phyloP scores from a whole-genome alignment of 75 land plant species.

The Gnetum montanum region DNA sequence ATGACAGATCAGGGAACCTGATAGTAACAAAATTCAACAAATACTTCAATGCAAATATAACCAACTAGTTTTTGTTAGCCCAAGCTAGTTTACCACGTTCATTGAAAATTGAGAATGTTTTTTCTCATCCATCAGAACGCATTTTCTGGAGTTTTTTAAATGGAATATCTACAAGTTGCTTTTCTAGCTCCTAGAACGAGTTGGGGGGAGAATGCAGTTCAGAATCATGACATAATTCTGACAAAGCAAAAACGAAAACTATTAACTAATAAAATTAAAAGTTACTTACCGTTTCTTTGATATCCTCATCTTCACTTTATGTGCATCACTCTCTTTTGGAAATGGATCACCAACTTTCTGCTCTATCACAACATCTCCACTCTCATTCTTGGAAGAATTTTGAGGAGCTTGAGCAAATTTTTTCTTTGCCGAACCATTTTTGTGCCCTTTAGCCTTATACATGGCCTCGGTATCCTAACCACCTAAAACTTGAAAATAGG shows the following conservation, averaged over 20 bases:
- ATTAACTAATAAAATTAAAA: too few relatives aligned
- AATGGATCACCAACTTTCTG: neutral
- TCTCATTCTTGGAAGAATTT: neutral
- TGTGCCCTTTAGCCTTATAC: too few relatives aligned
- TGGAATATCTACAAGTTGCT: constrained; percentile 28
- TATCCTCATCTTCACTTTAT: neutral
- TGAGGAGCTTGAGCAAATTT: too few relatives aligned
- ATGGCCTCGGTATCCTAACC: too few relatives aligned
- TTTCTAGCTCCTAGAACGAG: constrained; percentile 11
- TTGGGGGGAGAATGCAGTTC: neutral
- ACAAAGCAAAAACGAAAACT: neutral
- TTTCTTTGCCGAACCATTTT: too few relatives aligned
- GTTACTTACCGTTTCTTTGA: constrained; percentile 1
- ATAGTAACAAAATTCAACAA: constrained; percentile 1
- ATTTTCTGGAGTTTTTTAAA: constrained; percentile 33
- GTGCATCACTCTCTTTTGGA: neutral
- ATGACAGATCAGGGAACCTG: too few relatives aligned
- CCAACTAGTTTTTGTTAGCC: constrained; percentile 7
- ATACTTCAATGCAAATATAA: neutral
- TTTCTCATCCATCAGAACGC: constrained; percentile 20
- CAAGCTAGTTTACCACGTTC: neutral
- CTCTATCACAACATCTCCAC: neutral
- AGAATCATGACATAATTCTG: neutral
- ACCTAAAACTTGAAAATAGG: too few relatives aligned
- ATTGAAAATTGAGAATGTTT: neutral